Evolutionary conservation across 2,329 filamentous ascomycete species (phyloP).

Genomic region (Arthrinium puccinioides): DNA sequence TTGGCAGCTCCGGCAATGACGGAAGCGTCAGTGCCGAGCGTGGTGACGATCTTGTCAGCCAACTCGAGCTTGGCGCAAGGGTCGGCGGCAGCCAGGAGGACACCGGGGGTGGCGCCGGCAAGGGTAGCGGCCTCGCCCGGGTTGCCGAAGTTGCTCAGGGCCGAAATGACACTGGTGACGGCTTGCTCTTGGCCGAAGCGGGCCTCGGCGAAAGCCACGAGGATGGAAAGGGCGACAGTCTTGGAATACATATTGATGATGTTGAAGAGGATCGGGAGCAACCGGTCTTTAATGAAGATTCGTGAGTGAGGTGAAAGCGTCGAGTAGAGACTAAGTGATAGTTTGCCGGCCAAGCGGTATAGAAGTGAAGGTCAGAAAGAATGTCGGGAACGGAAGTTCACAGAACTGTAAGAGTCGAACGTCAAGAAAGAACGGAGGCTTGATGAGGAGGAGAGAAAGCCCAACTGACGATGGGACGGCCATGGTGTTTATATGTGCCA

Average conservation of each 20-base stretch:
- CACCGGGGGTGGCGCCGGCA: conserved; percentile 52
- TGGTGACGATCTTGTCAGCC: conserved; percentile 55
- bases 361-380: conserved; percentile 21
- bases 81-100: conserved; percentile 57
- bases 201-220: conserved; percentile 39
- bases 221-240: conserved; percentile 28
- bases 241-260: conserved; percentile 33
- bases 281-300: conserved; percentile 1
- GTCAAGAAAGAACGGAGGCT: conserved; percentile 12
- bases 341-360: conserved; percentile 22
- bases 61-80: conserved; percentile 60
- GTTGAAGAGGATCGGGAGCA: conserved; percentile 5
- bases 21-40: conserved; percentile 51
- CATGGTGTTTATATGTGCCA: conserved; percentile 4
- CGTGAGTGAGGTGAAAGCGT: not conserved
- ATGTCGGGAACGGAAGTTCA: conserved; percentile 27
- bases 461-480: conserved; percentile 6
- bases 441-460: conserved; percentile 12
- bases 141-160: conserved; percentile 45
- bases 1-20: conserved; percentile 55
- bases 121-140: conserved; percentile 57
- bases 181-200: conserved; percentile 59
- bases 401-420: conserved; percentile 26
- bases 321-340: conserved; percentile 1
- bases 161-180: conserved; percentile 46